These are phyloP conservation scores for Bathelium albidoporum DNA, from an alignment of 495 filamentous ascomycete genomes.

Conservation along the genomic window DNA sequence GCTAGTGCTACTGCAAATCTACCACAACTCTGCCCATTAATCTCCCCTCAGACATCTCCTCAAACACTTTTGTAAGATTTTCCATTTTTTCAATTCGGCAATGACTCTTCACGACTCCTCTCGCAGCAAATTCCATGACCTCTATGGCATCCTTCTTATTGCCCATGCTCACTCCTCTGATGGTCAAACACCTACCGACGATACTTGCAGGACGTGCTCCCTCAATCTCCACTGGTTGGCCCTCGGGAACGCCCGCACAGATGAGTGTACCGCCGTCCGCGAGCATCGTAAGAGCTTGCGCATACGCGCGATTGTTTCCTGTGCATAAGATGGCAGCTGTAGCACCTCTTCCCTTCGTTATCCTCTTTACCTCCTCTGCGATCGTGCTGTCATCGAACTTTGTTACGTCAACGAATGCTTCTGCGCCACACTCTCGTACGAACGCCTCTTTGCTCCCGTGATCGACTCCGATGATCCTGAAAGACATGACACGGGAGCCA, in stretches of 20 bases:
- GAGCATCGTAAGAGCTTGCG: constrained; percentile 36
- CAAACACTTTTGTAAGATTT: constrained; percentile 46
- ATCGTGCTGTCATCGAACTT: constrained; percentile 19
- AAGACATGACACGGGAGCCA: constrained; percentile 50
- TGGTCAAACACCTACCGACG: constrained; percentile 42
- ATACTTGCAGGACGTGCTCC: constrained; percentile 43
- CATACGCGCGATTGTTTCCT: not conserved
- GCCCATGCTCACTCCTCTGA: constrained; percentile 55
- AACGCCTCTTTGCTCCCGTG: constrained; percentile 50
- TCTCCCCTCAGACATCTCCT: constrained; percentile 48
- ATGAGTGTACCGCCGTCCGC: constrained; percentile 54
- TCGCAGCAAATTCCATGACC: constrained; percentile 50
- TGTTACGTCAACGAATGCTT: constrained; percentile 57
- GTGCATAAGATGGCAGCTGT: not conserved
- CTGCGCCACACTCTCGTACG: constrained; percentile 51
- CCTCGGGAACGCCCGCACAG: constrained; percentile 60
- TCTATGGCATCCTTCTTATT: constrained; percentile 57
- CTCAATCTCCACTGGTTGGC: constrained; percentile 46
- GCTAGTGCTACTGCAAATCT: constrained; percentile 19
- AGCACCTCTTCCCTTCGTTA: not conserved
- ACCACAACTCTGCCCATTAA: constrained; percentile 33
- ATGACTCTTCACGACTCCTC: constrained; percentile 53
- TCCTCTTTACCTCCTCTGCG: constrained; percentile 37
- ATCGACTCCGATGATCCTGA: constrained; percentile 64
- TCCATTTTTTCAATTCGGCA: constrained; percentile 51